Conservation (phyloP, 192 early-diverging fungal genomes). For the Gigaspora rosea region DNA sequence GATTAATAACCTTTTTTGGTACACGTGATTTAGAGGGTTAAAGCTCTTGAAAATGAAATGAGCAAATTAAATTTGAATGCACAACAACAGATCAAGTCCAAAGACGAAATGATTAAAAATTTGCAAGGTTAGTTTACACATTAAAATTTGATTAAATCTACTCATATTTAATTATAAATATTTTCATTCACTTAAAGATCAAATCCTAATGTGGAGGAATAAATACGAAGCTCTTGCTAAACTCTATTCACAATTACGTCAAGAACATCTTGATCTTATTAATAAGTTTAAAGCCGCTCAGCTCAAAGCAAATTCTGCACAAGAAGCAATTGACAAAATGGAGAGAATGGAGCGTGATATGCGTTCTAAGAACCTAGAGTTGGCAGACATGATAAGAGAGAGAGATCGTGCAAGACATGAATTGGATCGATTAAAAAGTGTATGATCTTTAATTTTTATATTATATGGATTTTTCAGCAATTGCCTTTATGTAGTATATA, state of each 20-base stretch:
- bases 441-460: conserved; percentile 4
- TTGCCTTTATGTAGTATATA: background rate
- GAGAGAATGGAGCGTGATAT: conserved; percentile 77
- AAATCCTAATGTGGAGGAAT: conserved; percentile 94
- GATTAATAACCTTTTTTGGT: conserved; percentile 17
- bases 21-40: conserved; percentile 61
- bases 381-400: conserved; percentile 88
- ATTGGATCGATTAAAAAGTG: conserved; percentile 40
- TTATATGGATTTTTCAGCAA: background rate
- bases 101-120: conserved; percentile 82
- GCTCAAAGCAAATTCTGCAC: conserved; percentile 78
- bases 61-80: conserved; percentile 65
- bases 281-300: conserved; percentile 87
- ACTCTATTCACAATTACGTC: conserved; percentile 94
- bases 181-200: conserved; percentile 52
- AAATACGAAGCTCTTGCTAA: conserved; percentile 98
- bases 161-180: background rate
- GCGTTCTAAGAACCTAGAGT: conserved; percentile 74
- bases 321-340: conserved; percentile 80
- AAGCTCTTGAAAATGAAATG: conserved; percentile 83
- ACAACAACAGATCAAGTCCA: conserved; percentile 73
- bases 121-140: conserved; percentile 64
- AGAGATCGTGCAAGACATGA: conserved; percentile 83
- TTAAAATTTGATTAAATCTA: background rate
- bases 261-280: conserved; percentile 92